Percentiles rank a stretch among this genome's conserved stretches.
These are phyloP conservation scores for Pinus albicaulis DNA, from an alignment of 75 land plant genomes.

Conservation along the genomic window DNA sequence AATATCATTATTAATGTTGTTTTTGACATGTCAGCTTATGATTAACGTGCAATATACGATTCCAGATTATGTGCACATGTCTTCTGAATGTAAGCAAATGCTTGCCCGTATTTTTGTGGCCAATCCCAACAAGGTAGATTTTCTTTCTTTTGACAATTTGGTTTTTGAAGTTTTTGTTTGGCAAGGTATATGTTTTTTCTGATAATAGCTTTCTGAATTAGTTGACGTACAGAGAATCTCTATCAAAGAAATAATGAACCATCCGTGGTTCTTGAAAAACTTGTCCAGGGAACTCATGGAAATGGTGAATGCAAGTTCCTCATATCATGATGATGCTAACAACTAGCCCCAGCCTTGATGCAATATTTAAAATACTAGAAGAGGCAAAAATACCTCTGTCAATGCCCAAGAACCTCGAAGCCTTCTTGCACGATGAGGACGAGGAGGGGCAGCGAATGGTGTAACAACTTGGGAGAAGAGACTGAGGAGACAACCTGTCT, in stretches of 20 bases:
- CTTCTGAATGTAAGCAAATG: conserved; percentile 32
- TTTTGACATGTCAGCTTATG: conserved; percentile 19
- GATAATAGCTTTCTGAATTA: no score
- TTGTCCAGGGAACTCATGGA: no score
- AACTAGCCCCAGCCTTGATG: conserved; percentile 6
- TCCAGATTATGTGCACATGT: conserved; percentile 32
- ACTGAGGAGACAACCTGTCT: no score
- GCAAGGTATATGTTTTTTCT: no score
- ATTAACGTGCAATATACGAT: conserved; percentile 37
- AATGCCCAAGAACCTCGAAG: no score
- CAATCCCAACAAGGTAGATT: conserved; percentile 27
- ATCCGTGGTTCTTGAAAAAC: conserved; percentile 18
- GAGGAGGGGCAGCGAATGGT: no score
- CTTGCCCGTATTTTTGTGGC: conserved; percentile 38
- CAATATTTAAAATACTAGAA: conserved; percentile 9
- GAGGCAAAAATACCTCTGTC: conserved; percentile 12
- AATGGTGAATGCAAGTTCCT: no score
- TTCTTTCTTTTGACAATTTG: not conserved
- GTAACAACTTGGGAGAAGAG: no score
- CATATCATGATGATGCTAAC: no score
- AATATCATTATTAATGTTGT: not conserved
- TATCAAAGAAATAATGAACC: conserved; percentile 15
- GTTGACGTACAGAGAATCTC: not conserved
- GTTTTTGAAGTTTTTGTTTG: conserved; percentile 26
- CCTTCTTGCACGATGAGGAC: not conserved